Percentiles rank a stretch among this genome's conserved stretches.
phyloP scores from a whole-genome alignment of 352 stramenopile genomes.

The Phytophthora pseudosyringae region DNA sequence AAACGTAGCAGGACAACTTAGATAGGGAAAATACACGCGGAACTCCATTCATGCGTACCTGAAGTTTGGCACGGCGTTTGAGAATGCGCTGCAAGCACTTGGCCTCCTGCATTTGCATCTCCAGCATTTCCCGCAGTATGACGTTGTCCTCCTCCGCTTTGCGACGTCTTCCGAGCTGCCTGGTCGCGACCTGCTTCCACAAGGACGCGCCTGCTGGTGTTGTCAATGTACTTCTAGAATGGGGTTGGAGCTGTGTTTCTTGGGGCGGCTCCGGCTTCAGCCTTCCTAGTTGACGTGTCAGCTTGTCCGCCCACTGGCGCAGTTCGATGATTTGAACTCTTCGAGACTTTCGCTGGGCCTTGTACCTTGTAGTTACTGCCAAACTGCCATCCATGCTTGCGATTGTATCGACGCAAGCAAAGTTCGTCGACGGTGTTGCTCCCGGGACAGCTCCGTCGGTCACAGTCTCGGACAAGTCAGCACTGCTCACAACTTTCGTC shows the following conservation, averaged over 20 bases:
- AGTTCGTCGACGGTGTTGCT: neutral
- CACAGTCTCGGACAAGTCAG: neutral
- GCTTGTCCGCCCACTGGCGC: neutral
- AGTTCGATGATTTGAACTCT: slow-evolving; percentile 19
- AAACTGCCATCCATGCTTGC: no score
- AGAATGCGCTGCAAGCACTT: slow-evolving; percentile 41
- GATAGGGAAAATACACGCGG: neutral
- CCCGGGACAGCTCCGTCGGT: neutral
- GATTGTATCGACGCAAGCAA: slow-evolving; percentile 3
- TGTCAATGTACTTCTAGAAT: neutral
- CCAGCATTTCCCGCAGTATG: slow-evolving; percentile 26
- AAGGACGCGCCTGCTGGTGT: slow-evolving; percentile 1
- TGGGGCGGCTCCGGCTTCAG: slow-evolving; percentile 1
- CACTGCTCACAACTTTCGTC: neutral
- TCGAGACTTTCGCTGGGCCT: slow-evolving; percentile 2
- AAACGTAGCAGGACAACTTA: neutral
- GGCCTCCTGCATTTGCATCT: slow-evolving; percentile 30
- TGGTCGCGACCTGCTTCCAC: slow-evolving; percentile 28
- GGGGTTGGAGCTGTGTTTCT: neutral
- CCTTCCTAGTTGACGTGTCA: slow-evolving; percentile 12
- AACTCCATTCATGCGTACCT: slow-evolving; percentile 14
- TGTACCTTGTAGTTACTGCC: neutral
- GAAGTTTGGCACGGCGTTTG: slow-evolving; percentile 33
- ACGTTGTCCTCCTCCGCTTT: slow-evolving; percentile 37
- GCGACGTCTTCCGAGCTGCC: slow-evolving; percentile 23